phyloP scores from a whole-genome alignment of 179 eudicot species.

The Actinidia arguta region DNA sequence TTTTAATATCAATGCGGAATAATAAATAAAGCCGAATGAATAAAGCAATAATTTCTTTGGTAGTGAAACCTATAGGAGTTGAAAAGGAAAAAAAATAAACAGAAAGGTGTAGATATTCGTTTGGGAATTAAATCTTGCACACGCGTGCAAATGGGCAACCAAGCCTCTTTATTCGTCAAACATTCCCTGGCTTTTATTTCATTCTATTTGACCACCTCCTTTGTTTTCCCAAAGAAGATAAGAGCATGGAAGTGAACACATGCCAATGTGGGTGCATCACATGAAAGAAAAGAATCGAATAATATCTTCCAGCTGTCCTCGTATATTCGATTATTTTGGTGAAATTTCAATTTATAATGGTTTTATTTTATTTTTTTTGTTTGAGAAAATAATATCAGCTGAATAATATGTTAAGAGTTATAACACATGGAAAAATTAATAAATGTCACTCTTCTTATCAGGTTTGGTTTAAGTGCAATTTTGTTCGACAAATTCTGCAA shows the following conservation, averaged over 20 bases:
- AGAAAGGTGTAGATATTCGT: background rate
- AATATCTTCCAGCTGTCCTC: background rate
- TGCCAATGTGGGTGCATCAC: background rate
- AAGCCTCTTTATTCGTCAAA: conserved; percentile 9
- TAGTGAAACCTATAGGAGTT: background rate
- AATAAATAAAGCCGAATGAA: no score
- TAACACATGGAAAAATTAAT: no score
- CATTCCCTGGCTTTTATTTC: background rate
- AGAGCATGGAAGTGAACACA: background rate
- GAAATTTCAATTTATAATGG: no score
- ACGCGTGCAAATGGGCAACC: conserved; percentile 4
- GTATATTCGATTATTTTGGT: no score
- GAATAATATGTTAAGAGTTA: no score
- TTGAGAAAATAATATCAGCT: no score
- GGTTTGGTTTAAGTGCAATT: no score
- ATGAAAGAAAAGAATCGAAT: background rate
- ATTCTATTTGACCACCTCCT: background rate
- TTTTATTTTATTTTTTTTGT: no score
- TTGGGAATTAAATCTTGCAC: background rate
- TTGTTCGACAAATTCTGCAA: no score
- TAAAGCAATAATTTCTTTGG: no score
- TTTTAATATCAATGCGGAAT: no score
- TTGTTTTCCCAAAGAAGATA: conserved; percentile 2
- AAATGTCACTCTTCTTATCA: no score
- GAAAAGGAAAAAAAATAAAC: background rate